Evolutionary conservation across 345 rosid species (phyloP), one percentile per base, ranked within the genome.

Genomic region (Nasturtium officinale): DNA sequence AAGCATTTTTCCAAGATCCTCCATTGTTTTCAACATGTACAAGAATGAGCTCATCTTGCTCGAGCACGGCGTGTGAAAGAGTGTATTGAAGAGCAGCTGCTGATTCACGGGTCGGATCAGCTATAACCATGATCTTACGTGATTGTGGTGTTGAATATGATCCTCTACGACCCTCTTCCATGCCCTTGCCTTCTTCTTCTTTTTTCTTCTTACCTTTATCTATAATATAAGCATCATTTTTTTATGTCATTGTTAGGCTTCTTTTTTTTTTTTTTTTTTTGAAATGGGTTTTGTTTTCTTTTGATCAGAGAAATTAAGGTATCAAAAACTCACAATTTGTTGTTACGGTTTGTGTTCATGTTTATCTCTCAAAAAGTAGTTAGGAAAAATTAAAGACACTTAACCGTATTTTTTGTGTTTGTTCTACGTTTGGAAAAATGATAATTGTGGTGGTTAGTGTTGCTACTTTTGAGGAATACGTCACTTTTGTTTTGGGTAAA

Each of bases 21-120:
- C 73, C 33, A 50, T 17, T 6, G 46, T 72, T 84, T 32, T 82
- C 87, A 9, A 87, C 77, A 66, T 86, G 89, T 43, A 91, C 69
- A 42, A 89, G 83, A 29, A 87, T 87, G 1, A 91, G 81, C 68
- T 87, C 90, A 68, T 91, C 91, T 20, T 78, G 80, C 61, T 89
- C 93, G 3, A 86, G 67, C 20, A 89, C 83, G 0, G 80, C 91
- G 55, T 87, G 96, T 32, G 91, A 83, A 48, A 89, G 83, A 9
- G 90, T 86, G 68, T 87, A 87, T 74, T 87, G 89, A 56, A 91
- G 83, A 3, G 97, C 96, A 0, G 87, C 87, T 3, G 89, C 90
- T 2, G 93, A 79, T 68, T 89, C 91, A 4, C 87, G 70, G 45
- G 85, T 76, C 4, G 90, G 90, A 25, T 91, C 92, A 15, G 83